Base-by-base conservation (phyloP, 208 protist genomes). In the Acanthamoeba lenticulata region DNA sequence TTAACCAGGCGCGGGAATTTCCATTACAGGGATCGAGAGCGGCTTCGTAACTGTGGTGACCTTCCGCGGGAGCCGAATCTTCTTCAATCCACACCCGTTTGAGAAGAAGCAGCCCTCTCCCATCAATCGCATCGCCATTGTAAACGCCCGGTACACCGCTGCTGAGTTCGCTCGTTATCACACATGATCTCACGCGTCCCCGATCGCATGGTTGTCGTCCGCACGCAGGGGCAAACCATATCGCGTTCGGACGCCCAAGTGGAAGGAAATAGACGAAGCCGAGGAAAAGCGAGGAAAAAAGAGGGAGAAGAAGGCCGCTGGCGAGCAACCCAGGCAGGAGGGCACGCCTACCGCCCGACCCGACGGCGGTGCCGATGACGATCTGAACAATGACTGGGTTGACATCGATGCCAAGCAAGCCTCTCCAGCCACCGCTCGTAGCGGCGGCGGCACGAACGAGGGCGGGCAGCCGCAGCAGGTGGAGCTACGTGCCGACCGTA, bases 1-100 rank as follows among this genome's bases (percentile, higher is more conserved):
- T n/a, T n/a, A n/a, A n/a, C n/a, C n/a, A n/a, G n/a, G n/a, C n/a
- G n/a, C n/a, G n/a, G n/a, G n/a, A n/a, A n/a, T n/a, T n/a, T n/a
- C n/a, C 52, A 60, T 21, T 1, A 47, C 74, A 85, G 74, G 74
- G 3, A 55, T 55, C 5, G 74, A 85, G 44, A 57, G 74, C 44
- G 74, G 74, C 27, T 85, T 85, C 24, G 74, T 85, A 24, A 85
- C 74, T 3, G 74, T 85, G 6, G 74, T 85, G 74, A 85, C 44
- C 42, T 85, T 85, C 74, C 74, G 74, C 21, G 44, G 74, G 24
- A 85, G 44, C 44, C 17, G 74, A 9, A 42, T 85, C 38, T 85
- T 85, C 74, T 85, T 85, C 74, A 85, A 85, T 29, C 74, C 74
- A 42, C 74, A 36, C 44, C 74, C 74, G 27, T 85, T 85, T 42